These are phyloP conservation scores for Eutrema salsugineum DNA, from an alignment of 441 rosid genomes.

Conservation along the genomic window DNA sequence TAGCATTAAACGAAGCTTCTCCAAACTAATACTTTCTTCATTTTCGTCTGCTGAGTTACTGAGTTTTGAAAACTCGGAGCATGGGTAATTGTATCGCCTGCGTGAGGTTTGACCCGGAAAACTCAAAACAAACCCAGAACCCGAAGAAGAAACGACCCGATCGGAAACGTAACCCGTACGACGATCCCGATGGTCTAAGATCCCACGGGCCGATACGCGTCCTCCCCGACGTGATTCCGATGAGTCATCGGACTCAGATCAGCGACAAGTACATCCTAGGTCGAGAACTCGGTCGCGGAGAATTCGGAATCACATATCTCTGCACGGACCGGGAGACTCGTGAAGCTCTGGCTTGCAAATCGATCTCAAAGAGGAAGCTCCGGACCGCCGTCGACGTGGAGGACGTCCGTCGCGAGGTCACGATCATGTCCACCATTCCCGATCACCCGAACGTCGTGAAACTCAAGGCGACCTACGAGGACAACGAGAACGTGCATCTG, in stretches of 20 bases:
- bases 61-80: conserved; percentile 10
- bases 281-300: conserved; percentile 93
- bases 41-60: background rate
- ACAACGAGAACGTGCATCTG: conserved; percentile 83
- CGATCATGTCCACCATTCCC: conserved; percentile 83
- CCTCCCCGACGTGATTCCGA: conserved; percentile 51
- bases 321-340: conserved; percentile 89
- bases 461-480: conserved; percentile 89
- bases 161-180: conserved; percentile 39
- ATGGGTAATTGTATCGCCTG: conserved; percentile 97
- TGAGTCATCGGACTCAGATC: conserved; percentile 72
- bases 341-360: conserved; percentile 80
- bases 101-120: conserved; percentile 53
- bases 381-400: conserved; percentile 88
- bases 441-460: conserved; percentile 80
- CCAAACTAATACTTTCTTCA: background rate
- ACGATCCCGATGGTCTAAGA: conserved; percentile 35
- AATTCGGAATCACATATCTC: conserved; percentile 90
- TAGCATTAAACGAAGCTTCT: background rate
- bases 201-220: conserved; percentile 81
- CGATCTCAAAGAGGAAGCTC: conserved; percentile 83
- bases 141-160: conserved; percentile 38
- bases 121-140: conserved; percentile 23
- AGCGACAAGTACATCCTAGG: conserved; percentile 86
- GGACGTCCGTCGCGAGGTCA: conserved; percentile 90